A percentile compares a stretch with the other conserved stretches of the same genome.
Conservation (phyloP, 2,329 filamentous ascomycete genomes). For the Nigrospora osmanthi region DNA sequence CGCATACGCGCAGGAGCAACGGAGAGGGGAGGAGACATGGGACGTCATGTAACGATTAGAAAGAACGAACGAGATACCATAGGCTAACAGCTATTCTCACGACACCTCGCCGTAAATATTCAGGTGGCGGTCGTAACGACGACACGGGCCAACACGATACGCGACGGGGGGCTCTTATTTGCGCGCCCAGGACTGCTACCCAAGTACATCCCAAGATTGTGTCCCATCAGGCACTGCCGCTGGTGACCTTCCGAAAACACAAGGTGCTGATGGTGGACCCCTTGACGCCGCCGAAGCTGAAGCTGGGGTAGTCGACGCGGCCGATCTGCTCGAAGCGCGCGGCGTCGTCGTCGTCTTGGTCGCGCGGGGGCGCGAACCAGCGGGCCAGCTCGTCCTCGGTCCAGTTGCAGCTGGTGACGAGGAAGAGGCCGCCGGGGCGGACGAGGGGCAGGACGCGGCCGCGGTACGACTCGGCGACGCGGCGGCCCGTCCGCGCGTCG, state of each 20-base stretch:
- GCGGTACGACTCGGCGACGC: slow-evolving; percentile 69
- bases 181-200: too few relatives aligned
- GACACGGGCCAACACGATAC: too few relatives aligned
- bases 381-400: slow-evolving; percentile 75
- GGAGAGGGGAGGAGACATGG: too few relatives aligned
- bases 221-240: not conserved
- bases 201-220: too few relatives aligned
- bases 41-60: too few relatives aligned
- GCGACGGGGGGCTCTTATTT: too few relatives aligned
- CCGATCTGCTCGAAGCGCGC: slow-evolving; percentile 52
- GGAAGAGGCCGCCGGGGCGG: slow-evolving; percentile 60
- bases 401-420: slow-evolving; percentile 98
- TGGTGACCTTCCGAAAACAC: slow-evolving; percentile 56
- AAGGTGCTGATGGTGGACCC: slow-evolving; percentile 85
- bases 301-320: slow-evolving; percentile 73
- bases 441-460: slow-evolving; percentile 62
- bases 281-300: slow-evolving; percentile 81
- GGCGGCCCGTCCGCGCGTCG: slow-evolving; percentile 39
- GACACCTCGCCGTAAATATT: too few relatives aligned
- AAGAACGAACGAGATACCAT: too few relatives aligned
- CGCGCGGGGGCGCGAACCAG: slow-evolving; percentile 59
- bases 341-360: slow-evolving; percentile 10
- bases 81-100: too few relatives aligned
- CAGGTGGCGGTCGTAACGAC: too few relatives aligned
- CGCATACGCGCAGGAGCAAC: too few relatives aligned